Evolutionary conservation across 1,284 basidiomycete species (phyloP).

Genomic region (Tilletia setariae): DNA sequence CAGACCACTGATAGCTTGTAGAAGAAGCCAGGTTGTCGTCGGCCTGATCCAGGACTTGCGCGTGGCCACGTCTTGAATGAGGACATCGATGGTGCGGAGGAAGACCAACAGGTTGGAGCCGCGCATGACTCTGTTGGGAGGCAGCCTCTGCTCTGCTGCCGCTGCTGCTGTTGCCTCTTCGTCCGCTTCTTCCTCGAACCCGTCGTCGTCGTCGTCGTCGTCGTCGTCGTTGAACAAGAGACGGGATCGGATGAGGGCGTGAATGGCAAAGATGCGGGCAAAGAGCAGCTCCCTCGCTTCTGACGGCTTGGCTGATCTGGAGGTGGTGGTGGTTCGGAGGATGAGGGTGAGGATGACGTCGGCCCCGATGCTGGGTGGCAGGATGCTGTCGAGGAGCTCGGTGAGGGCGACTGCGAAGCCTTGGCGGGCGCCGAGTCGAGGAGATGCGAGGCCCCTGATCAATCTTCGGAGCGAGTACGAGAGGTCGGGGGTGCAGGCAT

Average conservation of each 20-base stretch:
- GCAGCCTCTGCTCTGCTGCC: slow-evolving; percentile 55
- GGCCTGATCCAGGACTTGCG: slow-evolving; percentile 8
- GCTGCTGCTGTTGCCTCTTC: not conserved
- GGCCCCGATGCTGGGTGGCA: slow-evolving; percentile 70
- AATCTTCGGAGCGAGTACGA: slow-evolving; percentile 56
- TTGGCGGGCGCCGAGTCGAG: slow-evolving; percentile 83
- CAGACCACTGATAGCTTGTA: slow-evolving; percentile 19
- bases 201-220: slow-evolving; percentile 27
- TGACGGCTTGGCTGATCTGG: slow-evolving; percentile 67
- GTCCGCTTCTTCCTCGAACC: slow-evolving; percentile 36
- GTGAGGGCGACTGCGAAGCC: slow-evolving; percentile 95
- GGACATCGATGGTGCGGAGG: slow-evolving; percentile 64
- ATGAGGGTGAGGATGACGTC: slow-evolving; percentile 42
- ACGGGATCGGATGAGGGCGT: slow-evolving; percentile 55
- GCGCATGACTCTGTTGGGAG: not conserved
- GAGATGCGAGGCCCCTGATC: slow-evolving; percentile 73
- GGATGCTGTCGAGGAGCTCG: slow-evolving; percentile 58
- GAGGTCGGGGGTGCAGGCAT: slow-evolving; percentile 62
- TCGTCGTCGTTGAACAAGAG: slow-evolving; percentile 64
- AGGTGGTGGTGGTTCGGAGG: slow-evolving; percentile 39
- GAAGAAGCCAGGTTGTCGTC: slow-evolving; percentile 17
- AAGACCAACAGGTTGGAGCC: slow-evolving; percentile 61
- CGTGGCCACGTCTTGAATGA: slow-evolving; percentile 57
- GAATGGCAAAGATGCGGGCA: slow-evolving; percentile 85
- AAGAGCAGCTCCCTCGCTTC: slow-evolving; percentile 91